Evolutionary conservation across 805 yeast species (phyloP).

Genomic region (Maudiozyma saulgeensis): DNA sequence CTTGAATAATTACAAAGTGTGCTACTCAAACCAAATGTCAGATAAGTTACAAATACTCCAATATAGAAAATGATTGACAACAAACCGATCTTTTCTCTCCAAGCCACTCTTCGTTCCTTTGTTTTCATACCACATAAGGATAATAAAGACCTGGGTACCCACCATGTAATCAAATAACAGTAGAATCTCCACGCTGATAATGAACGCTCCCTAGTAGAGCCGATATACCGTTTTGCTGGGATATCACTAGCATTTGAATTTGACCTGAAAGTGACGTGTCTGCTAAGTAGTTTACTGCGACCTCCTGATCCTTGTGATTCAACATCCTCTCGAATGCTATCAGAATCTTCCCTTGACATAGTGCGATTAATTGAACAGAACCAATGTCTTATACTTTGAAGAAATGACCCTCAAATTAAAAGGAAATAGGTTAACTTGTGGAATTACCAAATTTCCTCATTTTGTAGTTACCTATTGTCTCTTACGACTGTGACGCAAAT

Average conservation of each 20-base stretch:
- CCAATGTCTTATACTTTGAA: too few species aligned
- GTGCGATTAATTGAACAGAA: too few species aligned
- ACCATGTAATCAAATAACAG: slow-evolving; percentile 73
- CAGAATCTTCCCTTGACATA: background rate
- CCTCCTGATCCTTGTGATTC: background rate
- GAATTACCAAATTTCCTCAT: too few species aligned
- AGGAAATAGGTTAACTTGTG: too few species aligned
- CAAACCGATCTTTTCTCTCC: slow-evolving; percentile 93
- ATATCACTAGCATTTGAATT: background rate
- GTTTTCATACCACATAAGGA: slow-evolving; percentile 65
- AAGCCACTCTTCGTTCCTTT: slow-evolving; percentile 80
- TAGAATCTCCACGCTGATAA: slow-evolving; percentile 59
- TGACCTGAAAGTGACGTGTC: background rate
- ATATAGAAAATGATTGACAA: slow-evolving; percentile 61
- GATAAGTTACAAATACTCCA: slow-evolving; percentile 72
- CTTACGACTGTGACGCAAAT: too few species aligned
- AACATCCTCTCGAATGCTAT: background rate
- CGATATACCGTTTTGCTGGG: background rate
- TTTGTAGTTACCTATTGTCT: too few species aligned
- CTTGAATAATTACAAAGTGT: slow-evolving; percentile 55
- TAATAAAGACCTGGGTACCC: slow-evolving; percentile 71
- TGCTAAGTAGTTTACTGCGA: background rate
- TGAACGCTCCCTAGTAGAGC: slow-evolving; percentile 15
- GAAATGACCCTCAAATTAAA: too few species aligned
- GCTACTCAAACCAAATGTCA: slow-evolving; percentile 84